Base-by-base conservation (phyloP, 2,329 filamentous ascomycete genomes). In the Ceratocystis diversiconidia region DNA sequence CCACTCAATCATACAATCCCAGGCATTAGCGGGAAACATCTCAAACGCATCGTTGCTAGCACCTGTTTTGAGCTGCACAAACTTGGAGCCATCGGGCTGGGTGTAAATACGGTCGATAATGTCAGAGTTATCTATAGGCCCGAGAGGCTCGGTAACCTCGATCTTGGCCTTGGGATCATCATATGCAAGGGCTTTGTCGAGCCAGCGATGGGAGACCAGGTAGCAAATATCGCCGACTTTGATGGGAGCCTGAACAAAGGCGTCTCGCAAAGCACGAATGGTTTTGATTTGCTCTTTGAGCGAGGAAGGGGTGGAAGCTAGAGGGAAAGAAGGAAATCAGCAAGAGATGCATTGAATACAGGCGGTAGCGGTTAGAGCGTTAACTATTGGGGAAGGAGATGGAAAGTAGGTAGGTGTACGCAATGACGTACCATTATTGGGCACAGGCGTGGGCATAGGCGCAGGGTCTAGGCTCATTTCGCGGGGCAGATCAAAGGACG, bases 121-220 rank as follows among this genome's bases (percentile, higher is more conserved):
- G 72, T 92, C 88, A 0, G 88, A 85, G 72, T 96, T 96, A 77
- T 96, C 90, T 41, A 97, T 82, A 0, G 89, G 88, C 1, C 91
- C 91, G 65, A 94, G 81, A 6, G 76, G 70, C 66, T 86, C 81
- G 10, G 79, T 73, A n/a, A 79, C 76, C 68, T 88, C 88, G 68
- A 82, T 80, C 68, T 80, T 79, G 22, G 79, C 79, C 63, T 80
- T 75, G 66, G 82, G 81, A 7, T 82, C 79, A 61, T 82, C 83
- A 65, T 89, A 79, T 28, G 87, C 82, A 67, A 87, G 78, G 2
- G 94, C 89, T 67, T 84, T 83, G 66, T 82, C 80, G 43, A 96
- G 80, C 94, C 94, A 97, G 67, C 80, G 80, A 62, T 81, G 82
- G 1, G 92, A 95, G 3, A 97, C 83, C 22, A 95, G 76, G 71